Base-by-base conservation (phyloP, 2,329 filamentous ascomycete genomes). In the Massarina eburnea region DNA sequence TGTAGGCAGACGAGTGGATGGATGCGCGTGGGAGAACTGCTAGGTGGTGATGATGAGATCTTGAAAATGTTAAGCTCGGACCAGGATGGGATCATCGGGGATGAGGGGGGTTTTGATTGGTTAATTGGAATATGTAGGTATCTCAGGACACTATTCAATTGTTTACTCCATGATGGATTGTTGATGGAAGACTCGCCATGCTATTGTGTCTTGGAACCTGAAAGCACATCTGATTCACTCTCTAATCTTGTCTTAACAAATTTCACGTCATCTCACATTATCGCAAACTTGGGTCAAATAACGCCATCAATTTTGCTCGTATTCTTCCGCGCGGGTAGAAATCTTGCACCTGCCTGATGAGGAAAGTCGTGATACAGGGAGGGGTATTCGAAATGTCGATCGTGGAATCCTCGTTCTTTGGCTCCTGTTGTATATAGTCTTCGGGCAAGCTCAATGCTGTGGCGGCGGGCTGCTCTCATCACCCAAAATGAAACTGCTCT, bases 11-110 rank as follows among this genome's bases (percentile, higher is more conserved):
- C 18, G 19, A 20, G 42, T 37, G 41, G 38, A 27, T 27, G 34
- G 19, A 33, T 55, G 41, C 38, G 39, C 39, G 30, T 36, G 36
- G 39, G 45, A 36, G 42, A 40, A 37, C 20, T 46, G 27, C 39
- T 41, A 30, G 4, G 24, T 21, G 42, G 18, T 39, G 35, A 38
- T 45, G 48, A 45, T 47, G 46, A 52, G 58, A 49, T 27, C 36
- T 43, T 45, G 59, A 62, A 58, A 57, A 46, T 54, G 19, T 18
- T 56, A 52, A 49, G 51, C 56, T 51, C 45, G 55, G 41, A 37
- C 39, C 37, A 21, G 19, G 34, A 7, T 8, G 7, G 8, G 14
- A 17, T 22, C 35, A 6, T 30, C 27, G 27, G 27, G n/a, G 27
- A 14, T 30, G 5, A 30, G 12, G 5, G 27, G 27, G 12, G 40